Evolutionary conservation across 2,329 filamentous ascomycete species (phyloP).

Genomic region (Colletotrichum sp.): DNA sequence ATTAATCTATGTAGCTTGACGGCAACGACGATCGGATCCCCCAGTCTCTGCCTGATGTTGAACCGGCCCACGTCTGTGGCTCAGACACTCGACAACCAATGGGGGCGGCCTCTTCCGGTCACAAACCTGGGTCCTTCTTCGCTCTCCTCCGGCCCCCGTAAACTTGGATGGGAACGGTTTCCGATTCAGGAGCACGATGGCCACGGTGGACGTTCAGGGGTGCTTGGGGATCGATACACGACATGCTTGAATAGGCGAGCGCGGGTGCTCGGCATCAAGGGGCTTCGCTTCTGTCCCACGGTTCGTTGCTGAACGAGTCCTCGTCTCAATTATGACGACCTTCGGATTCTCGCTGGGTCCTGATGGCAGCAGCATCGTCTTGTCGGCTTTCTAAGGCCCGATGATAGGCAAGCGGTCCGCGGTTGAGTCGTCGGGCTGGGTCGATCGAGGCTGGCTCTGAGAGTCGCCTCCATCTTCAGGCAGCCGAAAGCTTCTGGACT

Average conservation of each 20-base stretch:
- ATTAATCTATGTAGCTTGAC: background rate
- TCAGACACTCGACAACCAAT: background rate
- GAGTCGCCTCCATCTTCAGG: background rate
- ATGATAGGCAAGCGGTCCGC: background rate
- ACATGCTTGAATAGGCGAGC: conserved; percentile 6
- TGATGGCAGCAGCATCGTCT: background rate
- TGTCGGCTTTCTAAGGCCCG: background rate
- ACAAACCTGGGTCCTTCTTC: background rate
- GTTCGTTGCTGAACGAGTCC: background rate
- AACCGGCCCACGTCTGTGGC: conserved; percentile 3
- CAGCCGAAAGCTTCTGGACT: background rate
- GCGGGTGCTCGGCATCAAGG: background rate
- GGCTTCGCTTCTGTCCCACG: background rate
- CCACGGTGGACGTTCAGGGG: background rate
- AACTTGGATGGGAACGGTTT: background rate
- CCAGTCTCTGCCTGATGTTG: background rate
- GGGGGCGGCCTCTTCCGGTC: background rate
- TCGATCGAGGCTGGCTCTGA: background rate
- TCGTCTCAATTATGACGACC: background rate
- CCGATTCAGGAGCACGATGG: background rate
- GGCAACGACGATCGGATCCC: background rate
- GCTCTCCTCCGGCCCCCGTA: background rate
- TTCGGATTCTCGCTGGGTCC: background rate
- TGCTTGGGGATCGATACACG: conserved; percentile 4
- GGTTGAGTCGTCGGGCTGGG: background rate